phyloP scores from a whole-genome alignment of 75 land plant genomes.

The Chamaecyparis obtusa region DNA sequence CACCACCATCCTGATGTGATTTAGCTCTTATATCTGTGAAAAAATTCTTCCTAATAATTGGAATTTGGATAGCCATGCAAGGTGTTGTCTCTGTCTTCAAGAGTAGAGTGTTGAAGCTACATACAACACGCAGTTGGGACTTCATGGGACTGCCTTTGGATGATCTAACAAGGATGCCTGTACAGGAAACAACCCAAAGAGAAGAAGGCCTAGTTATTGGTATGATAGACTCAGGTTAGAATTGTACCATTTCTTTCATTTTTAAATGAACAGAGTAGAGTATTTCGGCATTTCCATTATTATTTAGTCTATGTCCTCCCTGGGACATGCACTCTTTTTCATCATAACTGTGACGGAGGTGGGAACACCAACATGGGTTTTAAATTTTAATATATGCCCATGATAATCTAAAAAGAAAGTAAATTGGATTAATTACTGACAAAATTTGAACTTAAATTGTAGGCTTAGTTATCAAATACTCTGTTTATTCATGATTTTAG shows the following conservation, averaged over 20 bases:
- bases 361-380: too few species aligned
- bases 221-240: constrained; percentile 61
- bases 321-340: too few species aligned
- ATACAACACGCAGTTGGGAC: constrained; percentile 82
- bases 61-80: constrained; percentile 39
- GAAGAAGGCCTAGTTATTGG: constrained; percentile 48
- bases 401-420: too few species aligned
- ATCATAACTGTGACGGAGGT: too few species aligned
- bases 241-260: not conserved
- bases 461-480: too few species aligned
- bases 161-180: not conserved
- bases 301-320: too few species aligned
- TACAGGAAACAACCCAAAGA: constrained; percentile 42
- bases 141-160: constrained; percentile 59
- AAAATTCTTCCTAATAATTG: not conserved
- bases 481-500: too few species aligned
- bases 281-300: too few species aligned
- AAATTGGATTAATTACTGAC: not conserved
- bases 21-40: not conserved
- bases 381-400: too few species aligned
- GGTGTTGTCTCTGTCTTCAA: constrained; percentile 65
- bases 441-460: too few species aligned
- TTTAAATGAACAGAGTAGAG: not conserved
- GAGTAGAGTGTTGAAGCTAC: constrained; percentile 34
- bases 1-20: not conserved